phyloP scores from a whole-genome alignment of 1,284 basidiomycete species.

The Cutaneotrichosporon sp. region DNA sequence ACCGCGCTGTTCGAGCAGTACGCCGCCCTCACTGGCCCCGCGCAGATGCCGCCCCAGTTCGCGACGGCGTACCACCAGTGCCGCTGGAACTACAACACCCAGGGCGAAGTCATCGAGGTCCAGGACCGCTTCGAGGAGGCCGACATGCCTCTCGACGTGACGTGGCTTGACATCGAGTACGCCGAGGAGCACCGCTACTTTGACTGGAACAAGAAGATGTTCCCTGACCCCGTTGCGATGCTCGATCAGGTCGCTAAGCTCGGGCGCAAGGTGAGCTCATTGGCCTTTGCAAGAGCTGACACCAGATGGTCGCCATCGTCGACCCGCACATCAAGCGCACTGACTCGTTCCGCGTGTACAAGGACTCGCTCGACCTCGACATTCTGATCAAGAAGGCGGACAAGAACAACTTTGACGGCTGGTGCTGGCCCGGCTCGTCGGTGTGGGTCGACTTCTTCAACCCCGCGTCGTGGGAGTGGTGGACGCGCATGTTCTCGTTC shows the following conservation, averaged over 20 bases:
- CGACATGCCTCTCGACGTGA: constrained; percentile 93
- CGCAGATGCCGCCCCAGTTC: constrained; percentile 86
- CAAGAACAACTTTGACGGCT: constrained; percentile 87
- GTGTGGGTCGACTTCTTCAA: constrained; percentile 99
- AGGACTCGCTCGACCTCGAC: constrained; percentile 75
- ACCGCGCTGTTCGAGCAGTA: constrained; percentile 83
- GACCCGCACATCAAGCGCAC: constrained; percentile 94
- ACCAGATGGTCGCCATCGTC: constrained; percentile 91
- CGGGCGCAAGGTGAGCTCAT: constrained; percentile 82
- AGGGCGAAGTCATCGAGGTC: constrained; percentile 84
- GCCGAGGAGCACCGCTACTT: constrained; percentile 95
- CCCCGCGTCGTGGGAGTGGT: constrained; percentile 86
- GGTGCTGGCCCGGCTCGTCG: constrained; percentile 96
- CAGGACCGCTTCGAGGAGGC: constrained; percentile 86
- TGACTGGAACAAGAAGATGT: constrained; percentile 89
- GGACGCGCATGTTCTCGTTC: constrained; percentile 79
- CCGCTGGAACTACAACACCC: constrained; percentile 96
- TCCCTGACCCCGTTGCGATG: constrained; percentile 95
- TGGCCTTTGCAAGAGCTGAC: neutral
- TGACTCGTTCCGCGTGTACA: constrained; percentile 78
- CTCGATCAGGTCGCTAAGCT: constrained; percentile 79
- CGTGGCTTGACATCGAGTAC: constrained; percentile 99
- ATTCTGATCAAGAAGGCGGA: constrained; percentile 82
- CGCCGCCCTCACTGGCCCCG: constrained; percentile 77
- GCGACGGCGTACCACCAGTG: constrained; percentile 96